Conservation (phyloP, 1,284 basidiomycete species). For the Cryptococcus sp. region DNA sequence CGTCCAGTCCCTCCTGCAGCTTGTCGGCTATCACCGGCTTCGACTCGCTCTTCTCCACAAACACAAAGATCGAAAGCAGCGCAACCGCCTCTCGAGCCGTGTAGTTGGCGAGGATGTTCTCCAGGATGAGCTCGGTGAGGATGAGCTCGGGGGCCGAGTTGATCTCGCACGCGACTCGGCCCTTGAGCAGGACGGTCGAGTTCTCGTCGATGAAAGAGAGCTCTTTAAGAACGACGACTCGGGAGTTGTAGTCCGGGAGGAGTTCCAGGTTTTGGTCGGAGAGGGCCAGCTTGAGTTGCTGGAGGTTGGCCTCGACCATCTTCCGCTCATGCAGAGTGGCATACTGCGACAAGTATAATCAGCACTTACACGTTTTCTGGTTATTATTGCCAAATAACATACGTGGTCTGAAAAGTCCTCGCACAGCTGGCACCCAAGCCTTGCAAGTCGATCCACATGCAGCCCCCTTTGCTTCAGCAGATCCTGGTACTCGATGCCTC, state of each 20-base stretch:
- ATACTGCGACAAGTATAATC: slow-evolving; percentile 59
- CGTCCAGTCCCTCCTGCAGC: slow-evolving; percentile 66
- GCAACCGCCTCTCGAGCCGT: slow-evolving; percentile 97
- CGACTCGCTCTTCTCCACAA: slow-evolving; percentile 92
- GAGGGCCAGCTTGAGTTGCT: slow-evolving; percentile 69
- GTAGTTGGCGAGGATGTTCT: slow-evolving; percentile 85
- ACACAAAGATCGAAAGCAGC: slow-evolving; percentile 90
- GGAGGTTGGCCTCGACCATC: slow-evolving; percentile 67
- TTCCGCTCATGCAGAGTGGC: slow-evolving; percentile 69
- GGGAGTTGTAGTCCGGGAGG: slow-evolving; percentile 93
- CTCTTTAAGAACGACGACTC: slow-evolving; percentile 85
- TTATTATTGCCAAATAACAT: too few species aligned
- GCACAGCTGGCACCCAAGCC: slow-evolving; percentile 59
- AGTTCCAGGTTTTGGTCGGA: slow-evolving; percentile 97
- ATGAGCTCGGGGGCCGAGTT: slow-evolving; percentile 96
- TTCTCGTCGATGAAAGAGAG: slow-evolving; percentile 91
- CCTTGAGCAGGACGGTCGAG: slow-evolving; percentile 91
- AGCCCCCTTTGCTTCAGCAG: slow-evolving; percentile 62
- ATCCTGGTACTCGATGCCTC: slow-evolving; percentile 91
- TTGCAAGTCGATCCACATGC: slow-evolving; percentile 53
- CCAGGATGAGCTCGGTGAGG: slow-evolving; percentile 92
- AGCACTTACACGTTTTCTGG: too few species aligned
- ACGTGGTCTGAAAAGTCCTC: slow-evolving; percentile 66
- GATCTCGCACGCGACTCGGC: slow-evolving; percentile 98
- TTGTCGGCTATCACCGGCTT: slow-evolving; percentile 75